These are phyloP conservation scores for Skeletonema marinoi DNA, from an alignment of 108 stramenopile genomes.

Conservation along the genomic window DNA sequence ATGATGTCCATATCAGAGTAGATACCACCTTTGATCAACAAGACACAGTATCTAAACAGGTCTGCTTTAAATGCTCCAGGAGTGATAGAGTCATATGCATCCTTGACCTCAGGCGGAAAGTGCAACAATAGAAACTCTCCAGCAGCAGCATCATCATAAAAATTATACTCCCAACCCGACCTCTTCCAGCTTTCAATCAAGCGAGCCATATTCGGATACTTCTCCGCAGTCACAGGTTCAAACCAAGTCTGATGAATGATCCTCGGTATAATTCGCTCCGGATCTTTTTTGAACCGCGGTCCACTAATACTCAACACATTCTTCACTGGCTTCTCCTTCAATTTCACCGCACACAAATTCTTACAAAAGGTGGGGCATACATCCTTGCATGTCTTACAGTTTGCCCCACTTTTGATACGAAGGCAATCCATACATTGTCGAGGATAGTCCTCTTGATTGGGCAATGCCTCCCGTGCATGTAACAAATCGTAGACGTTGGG, in stretches of 20 bases:
- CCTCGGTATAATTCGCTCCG: constrained; percentile 70
- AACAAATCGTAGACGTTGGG: constrained; percentile 51
- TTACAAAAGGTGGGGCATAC: constrained; percentile 76
- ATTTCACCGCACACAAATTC: constrained; percentile 57
- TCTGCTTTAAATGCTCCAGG: constrained; percentile 75
- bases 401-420: constrained; percentile 63
- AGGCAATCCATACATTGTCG: constrained; percentile 69
- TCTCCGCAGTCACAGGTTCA: constrained; percentile 27
- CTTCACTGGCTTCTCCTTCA: constrained; percentile 65
- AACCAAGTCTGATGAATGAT: constrained; percentile 74
- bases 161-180: constrained; percentile 81
- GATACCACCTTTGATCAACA: constrained; percentile 83
- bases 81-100: constrained; percentile 51
- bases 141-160: constrained; percentile 70
- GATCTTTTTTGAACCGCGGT: constrained; percentile 65
- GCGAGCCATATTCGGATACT: constrained; percentile 74
- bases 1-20: constrained; percentile 89
- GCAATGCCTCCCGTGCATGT: constrained; percentile 23
- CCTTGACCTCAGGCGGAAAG: constrained; percentile 72
- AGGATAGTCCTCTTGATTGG: constrained; percentile 45
- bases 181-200: constrained; percentile 73
- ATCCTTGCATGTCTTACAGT: constrained; percentile 49
- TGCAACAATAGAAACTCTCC: constrained; percentile 60
- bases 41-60: constrained; percentile 84
- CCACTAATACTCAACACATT: constrained; percentile 58